Evolutionary conservation across 495 filamentous ascomycete species (phyloP).

Genomic region (Melanomma pulvis-pyrius): DNA sequence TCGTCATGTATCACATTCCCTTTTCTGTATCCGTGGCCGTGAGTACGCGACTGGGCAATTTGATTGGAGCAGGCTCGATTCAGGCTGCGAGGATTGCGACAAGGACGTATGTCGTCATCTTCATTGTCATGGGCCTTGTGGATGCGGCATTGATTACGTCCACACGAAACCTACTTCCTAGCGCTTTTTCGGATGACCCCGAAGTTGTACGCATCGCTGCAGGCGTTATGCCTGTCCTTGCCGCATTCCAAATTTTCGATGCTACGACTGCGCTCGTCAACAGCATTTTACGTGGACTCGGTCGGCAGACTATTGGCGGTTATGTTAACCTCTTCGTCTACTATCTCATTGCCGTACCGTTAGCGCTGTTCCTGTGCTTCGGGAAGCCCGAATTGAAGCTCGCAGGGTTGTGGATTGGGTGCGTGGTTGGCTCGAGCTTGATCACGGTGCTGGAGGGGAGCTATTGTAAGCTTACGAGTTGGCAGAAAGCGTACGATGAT

Average conservation of each 20-base stretch:
- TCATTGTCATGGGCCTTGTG: slow-evolving; percentile 21
- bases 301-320: slow-evolving; percentile 23
- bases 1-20: slow-evolving; percentile 36
- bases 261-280: slow-evolving; percentile 14
- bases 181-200: slow-evolving; percentile 16
- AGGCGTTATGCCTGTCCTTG: slow-evolving; percentile 21
- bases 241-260: slow-evolving; percentile 25
- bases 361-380: slow-evolving; percentile 24
- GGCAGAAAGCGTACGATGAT: slow-evolving; percentile 16
- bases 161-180: slow-evolving; percentile 1
- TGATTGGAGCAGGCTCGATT: slow-evolving; percentile 26
- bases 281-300: slow-evolving; percentile 21
- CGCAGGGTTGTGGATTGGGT: slow-evolving; percentile 22
- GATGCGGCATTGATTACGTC: slow-evolving; percentile 11
- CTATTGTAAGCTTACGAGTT: slow-evolving; percentile 17
- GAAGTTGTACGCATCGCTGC: slow-evolving; percentile 15
- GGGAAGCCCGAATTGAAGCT: slow-evolving; percentile 19
- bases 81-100: slow-evolving; percentile 14
- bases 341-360: slow-evolving; percentile 20
- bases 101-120: slow-evolving; percentile 18
- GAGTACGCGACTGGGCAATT: slow-evolving; percentile 25
- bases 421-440: slow-evolving; percentile 10
- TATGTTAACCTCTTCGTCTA: slow-evolving; percentile 27
- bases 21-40: slow-evolving; percentile 26
- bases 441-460: slow-evolving; percentile 18